Percentiles rank a stretch among this genome's conserved stretches.
phyloP scores from a whole-genome alignment of 2,329 filamentous ascomycete genomes.

The Plectosphaerella plurivora region DNA sequence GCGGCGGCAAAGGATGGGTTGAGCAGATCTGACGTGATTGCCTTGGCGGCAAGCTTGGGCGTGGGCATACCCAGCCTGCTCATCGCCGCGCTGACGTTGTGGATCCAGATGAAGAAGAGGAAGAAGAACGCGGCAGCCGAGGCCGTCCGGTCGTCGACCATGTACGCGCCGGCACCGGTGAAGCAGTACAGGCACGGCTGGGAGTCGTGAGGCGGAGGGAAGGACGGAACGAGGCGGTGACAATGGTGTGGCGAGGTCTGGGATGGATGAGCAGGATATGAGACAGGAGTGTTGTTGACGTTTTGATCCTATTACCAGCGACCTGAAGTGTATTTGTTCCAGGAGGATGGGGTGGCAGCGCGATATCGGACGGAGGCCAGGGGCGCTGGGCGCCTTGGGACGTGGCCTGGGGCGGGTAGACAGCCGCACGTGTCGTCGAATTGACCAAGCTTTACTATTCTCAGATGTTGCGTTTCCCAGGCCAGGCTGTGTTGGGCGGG shows the following conservation, averaged over 20 bases:
- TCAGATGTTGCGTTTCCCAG: no score
- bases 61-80: constrained; percentile 27
- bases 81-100: constrained; percentile 19
- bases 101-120: constrained; percentile 13
- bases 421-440: no score
- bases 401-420: no score
- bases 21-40: constrained; percentile 18
- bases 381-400: no score
- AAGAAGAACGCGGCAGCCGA: constrained; percentile 5
- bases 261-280: not conserved
- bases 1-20: constrained; percentile 6
- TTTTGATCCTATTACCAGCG: not conserved
- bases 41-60: constrained; percentile 18
- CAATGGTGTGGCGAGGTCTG: not conserved
- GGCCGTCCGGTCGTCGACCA: not conserved
- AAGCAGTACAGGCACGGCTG: not conserved
- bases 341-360: not conserved
- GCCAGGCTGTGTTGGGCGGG: no score
- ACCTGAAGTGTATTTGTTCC: not conserved
- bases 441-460: no score
- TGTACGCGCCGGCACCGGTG: not conserved
- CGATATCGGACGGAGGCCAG: not conserved
- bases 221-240: not conserved
- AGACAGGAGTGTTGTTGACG: not conserved
- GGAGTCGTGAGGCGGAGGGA: not conserved